Evolutionary conservation across 495 filamentous ascomycete genomes (phyloP), one percentile per base, ranked within the genome.

Genomic region (Glutinoglossum americanum): DNA sequence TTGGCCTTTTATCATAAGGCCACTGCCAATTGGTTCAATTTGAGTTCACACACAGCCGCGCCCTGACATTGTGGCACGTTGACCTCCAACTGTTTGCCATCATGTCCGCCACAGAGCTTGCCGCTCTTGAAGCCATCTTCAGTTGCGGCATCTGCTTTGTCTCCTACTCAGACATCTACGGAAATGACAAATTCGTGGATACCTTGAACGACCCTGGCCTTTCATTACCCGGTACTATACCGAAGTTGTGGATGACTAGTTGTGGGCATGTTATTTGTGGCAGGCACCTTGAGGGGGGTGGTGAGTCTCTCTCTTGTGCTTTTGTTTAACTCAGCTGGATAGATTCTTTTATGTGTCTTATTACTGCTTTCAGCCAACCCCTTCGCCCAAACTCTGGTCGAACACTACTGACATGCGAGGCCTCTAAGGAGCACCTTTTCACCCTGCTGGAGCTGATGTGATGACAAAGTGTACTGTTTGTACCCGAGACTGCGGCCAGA

Each of bases 211-310:
- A 45, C 21, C 41, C 41, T 45, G 41, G 10, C 41, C 41, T 45
- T 19, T 45, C n/a, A 21, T 21, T 45, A n/a, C n/a, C 17, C 3
- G 41, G 41, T 45, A 45, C 41, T 21, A 35, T 57, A 51, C 26
- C 57, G 13, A 58, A 58, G 35, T 27, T 58, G 19, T 58, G 57
- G 57, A n/a, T 58, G 19, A 19, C 47, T 7, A 47, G 51, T 11
- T 58, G 57, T 33, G 45, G 39, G 6, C 57, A 58, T 56, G 39
- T 58, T 7, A 57, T 54, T 19, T 58, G 57, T 27, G 47, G 47
- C 15, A 39, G 13, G 17, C 49, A 58, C 57, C 57, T 58, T 25
- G 41, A 51, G 13, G 57, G 57, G 6, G 57, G 57, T 27, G 57
- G 57, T 58, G 9, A 28, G 55, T 26, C 30, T 53, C 30, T 10